phyloP scores from a whole-genome alignment of 2,329 filamentous ascomycete species.

The Stemphylium lycopersici region DNA sequence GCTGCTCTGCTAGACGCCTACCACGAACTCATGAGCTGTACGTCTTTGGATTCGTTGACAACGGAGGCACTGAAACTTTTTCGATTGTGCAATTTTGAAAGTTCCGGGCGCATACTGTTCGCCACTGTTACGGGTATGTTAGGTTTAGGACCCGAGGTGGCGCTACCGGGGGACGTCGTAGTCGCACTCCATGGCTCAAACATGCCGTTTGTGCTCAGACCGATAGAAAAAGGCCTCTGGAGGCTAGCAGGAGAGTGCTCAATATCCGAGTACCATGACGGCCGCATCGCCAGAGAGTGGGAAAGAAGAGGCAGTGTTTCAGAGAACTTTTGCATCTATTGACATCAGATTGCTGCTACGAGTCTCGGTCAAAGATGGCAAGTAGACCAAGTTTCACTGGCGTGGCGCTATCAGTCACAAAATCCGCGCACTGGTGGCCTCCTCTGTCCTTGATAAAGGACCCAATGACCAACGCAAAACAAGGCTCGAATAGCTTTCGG shows the following conservation, averaged over 20 bases:
- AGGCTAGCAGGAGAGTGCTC: conserved; percentile 8
- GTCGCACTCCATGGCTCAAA: not conserved
- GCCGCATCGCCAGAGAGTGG: not conserved
- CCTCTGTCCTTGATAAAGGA: no score
- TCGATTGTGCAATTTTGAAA: not conserved
- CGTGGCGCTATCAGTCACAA: no score
- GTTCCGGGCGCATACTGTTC: not conserved
- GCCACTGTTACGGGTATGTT: not conserved
- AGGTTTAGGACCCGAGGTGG: not conserved
- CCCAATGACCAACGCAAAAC: no score
- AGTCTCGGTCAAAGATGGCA: no score
- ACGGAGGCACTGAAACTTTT: no score
- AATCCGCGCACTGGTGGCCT: no score
- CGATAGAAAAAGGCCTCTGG: not conserved
- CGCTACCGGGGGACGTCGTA: not conserved
- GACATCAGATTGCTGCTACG: not conserved
- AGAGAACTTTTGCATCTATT: not conserved
- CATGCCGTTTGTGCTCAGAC: not conserved
- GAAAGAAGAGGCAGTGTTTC: not conserved
- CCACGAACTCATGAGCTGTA: no score
- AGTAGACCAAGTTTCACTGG: no score
- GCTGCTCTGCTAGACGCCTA: no score
- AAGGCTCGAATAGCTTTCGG: no score
- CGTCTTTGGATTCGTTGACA: no score
- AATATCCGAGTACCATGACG: conserved; percentile 2